phyloP scores from a whole-genome alignment of 768 basidiomycete species.

The Melanogaster broomeanus region DNA sequence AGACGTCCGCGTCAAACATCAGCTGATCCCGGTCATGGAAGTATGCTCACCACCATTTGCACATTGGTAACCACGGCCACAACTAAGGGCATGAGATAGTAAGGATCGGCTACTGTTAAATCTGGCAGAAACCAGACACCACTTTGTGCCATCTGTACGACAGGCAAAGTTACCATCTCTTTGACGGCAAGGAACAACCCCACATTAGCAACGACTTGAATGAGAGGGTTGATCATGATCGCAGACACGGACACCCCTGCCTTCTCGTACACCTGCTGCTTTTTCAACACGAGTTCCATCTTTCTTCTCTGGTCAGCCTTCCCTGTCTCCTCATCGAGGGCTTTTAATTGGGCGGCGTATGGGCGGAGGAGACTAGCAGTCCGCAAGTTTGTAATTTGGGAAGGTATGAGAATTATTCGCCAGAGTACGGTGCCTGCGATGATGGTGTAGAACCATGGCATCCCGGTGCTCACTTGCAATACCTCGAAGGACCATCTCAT shows the following conservation, averaged over 20 bases:
- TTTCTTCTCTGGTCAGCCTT: slow-evolving; percentile 40
- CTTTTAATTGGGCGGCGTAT: slow-evolving; percentile 50
- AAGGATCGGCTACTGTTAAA: slow-evolving; percentile 77
- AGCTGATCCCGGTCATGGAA: neutral
- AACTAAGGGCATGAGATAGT: slow-evolving; percentile 66
- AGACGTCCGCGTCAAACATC: slow-evolving; percentile 3
- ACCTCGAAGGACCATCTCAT: slow-evolving; percentile 65
- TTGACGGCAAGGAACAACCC: slow-evolving; percentile 84
- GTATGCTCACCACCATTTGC: slow-evolving; percentile 62
- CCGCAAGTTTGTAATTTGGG: slow-evolving; percentile 56
- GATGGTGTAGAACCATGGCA: slow-evolving; percentile 88
- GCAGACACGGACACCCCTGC: slow-evolving; percentile 63
- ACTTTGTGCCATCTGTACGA: slow-evolving; percentile 75
- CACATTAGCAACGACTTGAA: slow-evolving; percentile 77
- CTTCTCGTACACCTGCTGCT: slow-evolving; percentile 56
- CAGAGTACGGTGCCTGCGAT: slow-evolving; percentile 62
- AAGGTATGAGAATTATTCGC: slow-evolving; percentile 60
- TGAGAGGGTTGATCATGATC: slow-evolving; percentile 54
- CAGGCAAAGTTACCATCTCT: slow-evolving; percentile 66
- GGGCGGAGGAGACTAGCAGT: slow-evolving; percentile 46
- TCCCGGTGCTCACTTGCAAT: slow-evolving; percentile 64
- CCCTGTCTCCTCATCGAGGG: slow-evolving; percentile 45
- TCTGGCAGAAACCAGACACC: slow-evolving; percentile 76
- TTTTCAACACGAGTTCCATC: slow-evolving; percentile 46
- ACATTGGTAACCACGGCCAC: slow-evolving; percentile 61